A percentile compares a stretch with the other conserved stretches of the same genome.
phyloP scores from a whole-genome alignment of 2,329 filamentous ascomycete genomes.

The Fusarium udum region DNA sequence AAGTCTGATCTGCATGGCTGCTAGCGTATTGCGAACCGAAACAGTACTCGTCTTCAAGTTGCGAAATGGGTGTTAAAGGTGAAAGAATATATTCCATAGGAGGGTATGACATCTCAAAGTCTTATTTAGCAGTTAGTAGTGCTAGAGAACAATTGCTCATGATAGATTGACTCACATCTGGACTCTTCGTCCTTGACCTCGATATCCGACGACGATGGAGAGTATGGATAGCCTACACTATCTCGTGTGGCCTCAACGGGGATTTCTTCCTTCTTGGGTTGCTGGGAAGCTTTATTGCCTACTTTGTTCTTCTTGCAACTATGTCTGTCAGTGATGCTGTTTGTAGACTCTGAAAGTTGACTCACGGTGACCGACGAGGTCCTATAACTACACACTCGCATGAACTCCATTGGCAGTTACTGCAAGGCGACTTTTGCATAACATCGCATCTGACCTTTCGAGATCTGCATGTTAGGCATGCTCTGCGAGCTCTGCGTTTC shows the following conservation, averaged over 20 bases:
- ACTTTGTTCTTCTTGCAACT: neutral
- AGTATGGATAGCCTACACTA: neutral
- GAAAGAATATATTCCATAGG: neutral
- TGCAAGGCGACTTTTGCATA: slow-evolving; percentile 5
- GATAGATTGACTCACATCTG: neutral
- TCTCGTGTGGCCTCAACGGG: neutral
- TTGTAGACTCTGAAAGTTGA: neutral
- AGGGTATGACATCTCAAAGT: neutral
- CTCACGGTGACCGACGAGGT: neutral
- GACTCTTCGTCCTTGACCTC: neutral
- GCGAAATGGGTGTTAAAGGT: neutral
- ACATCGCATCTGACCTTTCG: slow-evolving; percentile 17
- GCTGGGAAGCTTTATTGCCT: too few species aligned
- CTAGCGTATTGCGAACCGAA: neutral
- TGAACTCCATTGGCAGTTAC: slow-evolving; percentile 5
- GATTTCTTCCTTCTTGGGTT: too few species aligned
- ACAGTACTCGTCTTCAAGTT: neutral
- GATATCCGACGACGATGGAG: neutral
- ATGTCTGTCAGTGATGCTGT: neutral
- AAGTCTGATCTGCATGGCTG: neutral
- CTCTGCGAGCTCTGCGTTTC: neutral
- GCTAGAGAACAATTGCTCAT: too few species aligned
- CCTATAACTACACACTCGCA: slow-evolving; percentile 2
- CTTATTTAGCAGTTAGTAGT: neutral
- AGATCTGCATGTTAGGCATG: slow-evolving; percentile 3